Percentiles rank a stretch among this genome's conserved stretches.
phyloP scores from a whole-genome alignment of 2,329 filamentous ascomycete genomes.

The Calonectria naviculata region DNA sequence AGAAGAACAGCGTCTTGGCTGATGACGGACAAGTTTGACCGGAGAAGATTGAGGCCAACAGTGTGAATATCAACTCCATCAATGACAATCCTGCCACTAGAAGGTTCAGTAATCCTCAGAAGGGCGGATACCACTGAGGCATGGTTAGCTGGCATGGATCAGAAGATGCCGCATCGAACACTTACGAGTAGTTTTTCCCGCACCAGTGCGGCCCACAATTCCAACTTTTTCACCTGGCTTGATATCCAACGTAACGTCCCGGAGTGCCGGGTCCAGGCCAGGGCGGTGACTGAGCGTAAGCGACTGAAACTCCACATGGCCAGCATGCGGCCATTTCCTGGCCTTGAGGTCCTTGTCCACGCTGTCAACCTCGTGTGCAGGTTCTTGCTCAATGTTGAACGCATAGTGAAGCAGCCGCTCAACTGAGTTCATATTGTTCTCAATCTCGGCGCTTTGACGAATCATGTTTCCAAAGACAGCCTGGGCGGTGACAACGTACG shows the following conservation, averaged over 20 bases:
- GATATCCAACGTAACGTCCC: background rate
- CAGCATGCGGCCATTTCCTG: background rate
- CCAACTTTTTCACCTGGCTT: background rate
- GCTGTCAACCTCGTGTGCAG: slow-evolving; percentile 44
- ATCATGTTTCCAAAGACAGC: slow-evolving; percentile 72
- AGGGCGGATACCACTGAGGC: background rate
- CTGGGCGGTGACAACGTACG: slow-evolving; percentile 68
- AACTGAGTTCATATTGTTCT: slow-evolving; percentile 97
- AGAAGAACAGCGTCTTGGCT: background rate
- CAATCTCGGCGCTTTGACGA: slow-evolving; percentile 60
- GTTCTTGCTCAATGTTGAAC: slow-evolving; percentile 89
- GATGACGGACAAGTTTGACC: background rate
- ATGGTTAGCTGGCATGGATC: background rate
- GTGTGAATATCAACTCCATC: background rate
- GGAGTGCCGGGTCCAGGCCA: background rate
- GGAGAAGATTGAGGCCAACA: background rate
- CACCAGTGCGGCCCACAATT: background rate
- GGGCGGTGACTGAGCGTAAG: background rate
- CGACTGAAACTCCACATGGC: background rate
- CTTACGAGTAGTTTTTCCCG: background rate
- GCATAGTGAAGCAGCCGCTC: slow-evolving; percentile 92
- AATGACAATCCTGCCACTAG: background rate
- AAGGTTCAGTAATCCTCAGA: background rate
- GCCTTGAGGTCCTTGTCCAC: background rate
- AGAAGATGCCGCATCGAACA: background rate